Evolutionary conservation across 2,329 filamentous ascomycete species (phyloP).

Genomic region (Clarireedia hainanense): DNA sequence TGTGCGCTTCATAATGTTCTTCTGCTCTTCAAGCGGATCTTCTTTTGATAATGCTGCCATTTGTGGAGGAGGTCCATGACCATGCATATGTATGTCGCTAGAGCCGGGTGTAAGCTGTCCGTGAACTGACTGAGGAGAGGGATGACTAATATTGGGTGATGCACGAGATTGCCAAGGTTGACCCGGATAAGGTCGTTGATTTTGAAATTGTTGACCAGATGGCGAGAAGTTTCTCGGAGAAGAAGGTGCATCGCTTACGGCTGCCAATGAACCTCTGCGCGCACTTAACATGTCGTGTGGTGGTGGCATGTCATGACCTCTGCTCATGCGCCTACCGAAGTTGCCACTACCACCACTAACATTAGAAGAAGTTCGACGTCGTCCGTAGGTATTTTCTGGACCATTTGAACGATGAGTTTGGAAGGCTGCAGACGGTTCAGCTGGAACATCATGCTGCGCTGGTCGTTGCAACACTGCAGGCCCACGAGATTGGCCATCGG

Average conservation of each 20-base stretch:
- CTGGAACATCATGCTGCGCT: conserved; percentile 53
- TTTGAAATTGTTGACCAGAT: conserved; percentile 23
- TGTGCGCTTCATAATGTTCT: conserved; percentile 65
- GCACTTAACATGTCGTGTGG: conserved; percentile 33
- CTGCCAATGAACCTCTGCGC: conserved; percentile 42
- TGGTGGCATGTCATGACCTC: conserved; percentile 27
- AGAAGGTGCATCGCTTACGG: conserved; percentile 42
- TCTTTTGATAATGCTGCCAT: conserved; percentile 32
- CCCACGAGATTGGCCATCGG: conserved; percentile 60
- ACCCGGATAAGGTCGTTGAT: conserved; percentile 23
- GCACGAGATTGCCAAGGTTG: conserved; percentile 35
- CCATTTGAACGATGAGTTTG: conserved; percentile 64
- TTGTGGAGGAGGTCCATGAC: conserved; percentile 11
- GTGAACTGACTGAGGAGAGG: conserved; percentile 26
- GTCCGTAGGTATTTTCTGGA: conserved; percentile 60
- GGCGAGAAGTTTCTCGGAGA: conserved; percentile 37
- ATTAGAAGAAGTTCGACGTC: conserved; percentile 81
- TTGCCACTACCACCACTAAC: conserved; percentile 79
- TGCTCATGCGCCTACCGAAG: conserved; percentile 39
- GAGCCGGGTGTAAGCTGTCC: conserved; percentile 29
- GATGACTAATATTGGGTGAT: conserved; percentile 29
- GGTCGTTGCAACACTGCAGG: conserved; percentile 74
- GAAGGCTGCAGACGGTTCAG: conserved; percentile 80
- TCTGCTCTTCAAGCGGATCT: conserved; percentile 55
- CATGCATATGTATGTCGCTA: conserved; percentile 26